These are phyloP conservation scores for Raffaelea deltoideospora DNA, from an alignment of 2,329 filamentous ascomycete genomes.

Conservation along the genomic window DNA sequence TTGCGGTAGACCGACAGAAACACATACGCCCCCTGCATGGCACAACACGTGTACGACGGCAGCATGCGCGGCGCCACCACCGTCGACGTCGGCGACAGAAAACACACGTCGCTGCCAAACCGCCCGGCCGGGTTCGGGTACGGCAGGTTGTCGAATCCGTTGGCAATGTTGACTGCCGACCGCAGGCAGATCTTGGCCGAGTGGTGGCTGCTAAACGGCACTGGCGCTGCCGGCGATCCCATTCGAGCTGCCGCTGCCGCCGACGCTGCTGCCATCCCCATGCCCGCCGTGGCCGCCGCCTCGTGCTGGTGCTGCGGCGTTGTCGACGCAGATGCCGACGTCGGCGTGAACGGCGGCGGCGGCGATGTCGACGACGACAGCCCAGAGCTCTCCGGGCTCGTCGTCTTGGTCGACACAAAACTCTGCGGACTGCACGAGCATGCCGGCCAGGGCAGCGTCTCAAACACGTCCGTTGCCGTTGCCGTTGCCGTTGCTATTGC, in stretches of 20 bases:
- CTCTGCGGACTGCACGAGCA: background rate
- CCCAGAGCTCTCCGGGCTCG: constrained; percentile 12
- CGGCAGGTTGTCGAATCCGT: constrained; percentile 28
- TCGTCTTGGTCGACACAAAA: constrained; percentile 5
- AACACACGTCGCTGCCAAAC: constrained; percentile 16
- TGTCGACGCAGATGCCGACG: too few species aligned
- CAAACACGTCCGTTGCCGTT: constrained; percentile 1
- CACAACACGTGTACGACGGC: constrained; percentile 28
- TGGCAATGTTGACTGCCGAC: constrained; percentile 30
- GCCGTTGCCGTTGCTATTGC: background rate
- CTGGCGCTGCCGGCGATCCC: too few species aligned
- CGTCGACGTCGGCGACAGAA: constrained; percentile 20
- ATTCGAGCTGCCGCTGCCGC: background rate
- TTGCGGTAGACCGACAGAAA: constrained; percentile 27
- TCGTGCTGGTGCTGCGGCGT: background rate
- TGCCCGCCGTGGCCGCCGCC: too few species aligned
- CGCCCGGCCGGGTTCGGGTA: constrained; percentile 26
- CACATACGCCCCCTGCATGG: constrained; percentile 29
- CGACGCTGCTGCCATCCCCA: background rate
- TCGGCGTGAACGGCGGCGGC: background rate
- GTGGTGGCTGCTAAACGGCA: constrained; percentile 27
- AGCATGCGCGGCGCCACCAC: constrained; percentile 27
- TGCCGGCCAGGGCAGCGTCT: background rate
- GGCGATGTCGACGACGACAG: constrained; percentile 2
- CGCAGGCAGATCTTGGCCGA: constrained; percentile 34